Evolutionary conservation across 495 filamentous ascomycete species (phyloP).

Genomic region (Penicillium nucicola): DNA sequence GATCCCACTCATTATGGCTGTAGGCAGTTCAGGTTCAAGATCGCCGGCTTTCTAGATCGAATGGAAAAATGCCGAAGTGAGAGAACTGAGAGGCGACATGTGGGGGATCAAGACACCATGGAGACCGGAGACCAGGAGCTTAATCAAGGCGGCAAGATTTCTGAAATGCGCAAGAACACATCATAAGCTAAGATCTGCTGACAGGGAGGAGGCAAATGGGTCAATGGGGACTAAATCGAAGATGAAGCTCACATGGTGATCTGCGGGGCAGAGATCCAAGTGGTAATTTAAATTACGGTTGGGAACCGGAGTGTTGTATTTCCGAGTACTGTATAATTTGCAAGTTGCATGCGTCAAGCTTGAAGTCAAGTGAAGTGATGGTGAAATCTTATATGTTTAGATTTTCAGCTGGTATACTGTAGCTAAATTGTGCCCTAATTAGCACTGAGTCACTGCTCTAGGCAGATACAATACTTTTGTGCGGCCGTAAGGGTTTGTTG

Average conservation of each 20-base stretch:
- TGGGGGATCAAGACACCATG: slow-evolving; percentile 16
- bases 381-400: too few relatives aligned
- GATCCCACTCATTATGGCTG: slow-evolving; percentile 53
- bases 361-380: too few relatives aligned
- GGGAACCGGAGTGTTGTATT: too few relatives aligned
- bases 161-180: slow-evolving; percentile 19
- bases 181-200: slow-evolving; percentile 29
- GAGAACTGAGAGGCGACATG: slow-evolving; percentile 22
- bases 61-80: background rate
- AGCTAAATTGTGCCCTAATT: too few relatives aligned
- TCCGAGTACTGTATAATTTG: too few relatives aligned
- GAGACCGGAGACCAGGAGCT: slow-evolving; percentile 8
- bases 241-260: background rate
- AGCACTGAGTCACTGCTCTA: too few relatives aligned
- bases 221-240: background rate
- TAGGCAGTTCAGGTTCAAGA: background rate
- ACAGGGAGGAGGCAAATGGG: background rate
- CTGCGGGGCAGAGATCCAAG: slow-evolving; percentile 5
- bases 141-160: slow-evolving; percentile 32
- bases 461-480: too few relatives aligned
- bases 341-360: too few relatives aligned
- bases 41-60: slow-evolving; percentile 7
- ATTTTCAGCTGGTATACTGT: too few relatives aligned
- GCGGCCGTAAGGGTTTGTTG: too few relatives aligned
- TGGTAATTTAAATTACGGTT: too few relatives aligned